Evolutionary conservation across 2,329 filamentous ascomycete genomes (phyloP).

Genomic region (Pseudogymnoascus sp.): DNA sequence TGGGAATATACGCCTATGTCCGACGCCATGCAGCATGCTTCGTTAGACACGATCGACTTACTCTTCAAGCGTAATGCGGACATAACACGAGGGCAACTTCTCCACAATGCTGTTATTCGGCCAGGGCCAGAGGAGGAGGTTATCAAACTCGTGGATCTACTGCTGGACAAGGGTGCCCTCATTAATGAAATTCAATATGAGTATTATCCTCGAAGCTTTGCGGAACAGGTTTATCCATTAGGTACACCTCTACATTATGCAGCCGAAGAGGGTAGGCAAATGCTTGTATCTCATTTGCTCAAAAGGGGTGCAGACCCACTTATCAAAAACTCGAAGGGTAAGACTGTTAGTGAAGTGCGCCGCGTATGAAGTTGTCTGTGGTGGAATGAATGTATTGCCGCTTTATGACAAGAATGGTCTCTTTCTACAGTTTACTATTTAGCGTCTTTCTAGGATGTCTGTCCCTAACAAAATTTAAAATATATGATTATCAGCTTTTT

Average conservation of each 20-base stretch:
- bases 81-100: not conserved
- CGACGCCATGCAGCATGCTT: not conserved
- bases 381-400: too few species aligned
- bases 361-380: too few species aligned
- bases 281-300: not conserved
- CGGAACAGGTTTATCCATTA: not conserved
- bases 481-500: too few species aligned
- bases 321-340: not conserved
- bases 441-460: too few species aligned
- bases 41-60: not conserved
- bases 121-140: not conserved
- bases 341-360: not conserved
- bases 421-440: too few species aligned
- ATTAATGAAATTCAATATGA: too few species aligned
- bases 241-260: not conserved
- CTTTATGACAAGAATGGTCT: too few species aligned
- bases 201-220: not conserved
- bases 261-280: not conserved
- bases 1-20: not conserved
- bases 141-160: not conserved
- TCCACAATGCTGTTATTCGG: not conserved
- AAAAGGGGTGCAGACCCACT: not conserved
- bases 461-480: too few species aligned
- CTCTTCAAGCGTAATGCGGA: not conserved
- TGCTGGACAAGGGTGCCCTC: too few species aligned